phyloP scores from a whole-genome alignment of 1,284 basidiomycete genomes.

The Ceratobasidium sp. region DNA sequence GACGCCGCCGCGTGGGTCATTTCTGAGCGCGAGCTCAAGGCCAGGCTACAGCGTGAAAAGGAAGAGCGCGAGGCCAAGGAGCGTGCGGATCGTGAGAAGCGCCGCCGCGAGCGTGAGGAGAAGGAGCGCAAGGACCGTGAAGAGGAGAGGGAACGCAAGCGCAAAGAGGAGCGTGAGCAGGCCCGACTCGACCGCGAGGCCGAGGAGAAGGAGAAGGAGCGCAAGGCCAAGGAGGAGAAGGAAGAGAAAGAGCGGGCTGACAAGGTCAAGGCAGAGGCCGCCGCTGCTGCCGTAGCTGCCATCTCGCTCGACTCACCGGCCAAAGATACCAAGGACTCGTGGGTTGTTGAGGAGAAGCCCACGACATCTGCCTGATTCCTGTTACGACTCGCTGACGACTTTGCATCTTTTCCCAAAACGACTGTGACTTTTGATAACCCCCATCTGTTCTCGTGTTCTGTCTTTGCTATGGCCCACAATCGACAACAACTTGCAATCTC shows the following conservation, averaged over 20 bases:
- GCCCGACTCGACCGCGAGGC: conserved; percentile 28
- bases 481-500: conserved; percentile 8
- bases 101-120: conserved; percentile 34
- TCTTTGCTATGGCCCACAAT: neutral
- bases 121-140: conserved; percentile 49
- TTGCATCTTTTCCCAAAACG: neutral
- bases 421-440: neutral
- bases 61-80: conserved; percentile 58
- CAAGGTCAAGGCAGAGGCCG: conserved; percentile 56
- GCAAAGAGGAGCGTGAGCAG: conserved; percentile 49
- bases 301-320: conserved; percentile 44
- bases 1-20: conserved; percentile 75
- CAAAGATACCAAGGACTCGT: conserved; percentile 13
- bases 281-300: conserved; percentile 51
- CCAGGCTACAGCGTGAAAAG: conserved; percentile 73
- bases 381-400: conserved; percentile 1
- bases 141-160: conserved; percentile 66
- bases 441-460: neutral
- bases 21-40: conserved; percentile 74
- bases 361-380: neutral
- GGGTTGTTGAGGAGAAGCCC: conserved; percentile 11
- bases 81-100: conserved; percentile 42
- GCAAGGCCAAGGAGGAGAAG: conserved; percentile 44
- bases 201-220: conserved; percentile 38
- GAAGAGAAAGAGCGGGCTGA: conserved; percentile 22